Conservation (phyloP, 129 eudicot genomes). For the Flaveria ramosissima region DNA sequence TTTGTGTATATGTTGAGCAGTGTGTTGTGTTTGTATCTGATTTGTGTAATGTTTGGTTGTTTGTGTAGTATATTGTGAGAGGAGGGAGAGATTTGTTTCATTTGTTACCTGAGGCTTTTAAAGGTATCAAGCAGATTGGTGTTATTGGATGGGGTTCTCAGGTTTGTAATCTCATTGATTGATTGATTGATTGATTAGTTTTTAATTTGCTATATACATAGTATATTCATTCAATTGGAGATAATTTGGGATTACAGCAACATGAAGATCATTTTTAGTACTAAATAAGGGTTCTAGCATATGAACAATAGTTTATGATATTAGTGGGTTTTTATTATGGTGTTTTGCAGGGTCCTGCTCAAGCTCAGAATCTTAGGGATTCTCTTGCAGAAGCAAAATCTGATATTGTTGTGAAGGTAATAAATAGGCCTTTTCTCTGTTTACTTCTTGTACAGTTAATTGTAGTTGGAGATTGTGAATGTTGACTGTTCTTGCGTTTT, state of each 20-base stretch:
- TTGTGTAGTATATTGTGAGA: slow-evolving; percentile 78
- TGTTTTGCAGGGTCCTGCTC: slow-evolving; percentile 83
- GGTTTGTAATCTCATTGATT: slow-evolving; percentile 40
- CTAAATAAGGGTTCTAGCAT: not conserved
- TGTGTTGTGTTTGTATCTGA: not conserved
- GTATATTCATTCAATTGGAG: not conserved
- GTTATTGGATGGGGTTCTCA: slow-evolving; percentile 99
- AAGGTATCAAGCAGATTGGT: slow-evolving; percentile 94
- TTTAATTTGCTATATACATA: not conserved
- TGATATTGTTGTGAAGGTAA: slow-evolving; percentile 86
- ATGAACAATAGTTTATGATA: not conserved
- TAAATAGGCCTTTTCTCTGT: slow-evolving; percentile 3
- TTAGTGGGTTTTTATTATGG: not conserved
- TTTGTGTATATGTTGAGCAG: not conserved
- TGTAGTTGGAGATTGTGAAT: not conserved
- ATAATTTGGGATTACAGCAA: not conserved
- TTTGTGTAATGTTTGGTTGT: not conserved
- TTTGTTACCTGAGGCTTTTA: slow-evolving; percentile 79
- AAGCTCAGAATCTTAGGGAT: slow-evolving; percentile 93
- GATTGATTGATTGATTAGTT: not conserved
- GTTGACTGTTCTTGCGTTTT: not conserved
- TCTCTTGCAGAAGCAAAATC: slow-evolving; percentile 86
- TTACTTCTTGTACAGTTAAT: not conserved
- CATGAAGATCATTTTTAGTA: not conserved
- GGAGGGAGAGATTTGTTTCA: slow-evolving; percentile 91